Evolutionary conservation across 495 filamentous ascomycete genomes (phyloP).

Genomic region (Neurospora intermedia): DNA sequence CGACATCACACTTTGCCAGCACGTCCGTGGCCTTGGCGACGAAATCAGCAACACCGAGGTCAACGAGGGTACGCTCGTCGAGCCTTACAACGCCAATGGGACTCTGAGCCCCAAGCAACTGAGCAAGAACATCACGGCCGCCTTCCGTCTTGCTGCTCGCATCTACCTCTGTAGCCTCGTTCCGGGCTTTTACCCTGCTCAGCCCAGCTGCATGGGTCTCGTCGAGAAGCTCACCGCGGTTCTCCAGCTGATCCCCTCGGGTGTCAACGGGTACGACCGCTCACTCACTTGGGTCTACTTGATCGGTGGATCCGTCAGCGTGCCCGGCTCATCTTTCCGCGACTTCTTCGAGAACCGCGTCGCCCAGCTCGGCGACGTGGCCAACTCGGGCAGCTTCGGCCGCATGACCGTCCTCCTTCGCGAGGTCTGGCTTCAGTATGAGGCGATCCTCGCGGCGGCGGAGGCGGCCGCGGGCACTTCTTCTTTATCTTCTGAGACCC

Average conservation of each 20-base stretch:
- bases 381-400: slow-evolving; percentile 72
- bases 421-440: slow-evolving; percentile 72
- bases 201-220: slow-evolving; percentile 59
- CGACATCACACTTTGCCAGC: slow-evolving; percentile 70
- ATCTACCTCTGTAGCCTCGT: slow-evolving; percentile 94
- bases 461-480: slow-evolving; percentile 27
- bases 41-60: slow-evolving; percentile 76
- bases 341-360: slow-evolving; percentile 61
- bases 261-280: slow-evolving; percentile 74
- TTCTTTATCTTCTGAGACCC: slow-evolving; percentile 16
- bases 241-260: slow-evolving; percentile 70
- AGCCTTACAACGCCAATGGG: slow-evolving; percentile 53
- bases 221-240: slow-evolving; percentile 60
- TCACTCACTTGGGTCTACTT: slow-evolving; percentile 89
- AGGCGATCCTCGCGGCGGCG: slow-evolving; percentile 32
- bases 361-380: slow-evolving; percentile 58
- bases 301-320: slow-evolving; percentile 67
- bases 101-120: slow-evolving; percentile 72
- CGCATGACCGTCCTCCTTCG: slow-evolving; percentile 66
- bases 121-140: slow-evolving; percentile 71
- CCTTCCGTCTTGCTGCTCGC: slow-evolving; percentile 85
- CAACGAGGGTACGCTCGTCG: slow-evolving; percentile 35
- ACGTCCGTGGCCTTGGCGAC: slow-evolving; percentile 68
- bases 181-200: slow-evolving; percentile 67
- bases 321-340: slow-evolving; percentile 61